phyloP scores from a whole-genome alignment of 2,329 filamentous ascomycete species.

The Alternaria metachromatica region DNA sequence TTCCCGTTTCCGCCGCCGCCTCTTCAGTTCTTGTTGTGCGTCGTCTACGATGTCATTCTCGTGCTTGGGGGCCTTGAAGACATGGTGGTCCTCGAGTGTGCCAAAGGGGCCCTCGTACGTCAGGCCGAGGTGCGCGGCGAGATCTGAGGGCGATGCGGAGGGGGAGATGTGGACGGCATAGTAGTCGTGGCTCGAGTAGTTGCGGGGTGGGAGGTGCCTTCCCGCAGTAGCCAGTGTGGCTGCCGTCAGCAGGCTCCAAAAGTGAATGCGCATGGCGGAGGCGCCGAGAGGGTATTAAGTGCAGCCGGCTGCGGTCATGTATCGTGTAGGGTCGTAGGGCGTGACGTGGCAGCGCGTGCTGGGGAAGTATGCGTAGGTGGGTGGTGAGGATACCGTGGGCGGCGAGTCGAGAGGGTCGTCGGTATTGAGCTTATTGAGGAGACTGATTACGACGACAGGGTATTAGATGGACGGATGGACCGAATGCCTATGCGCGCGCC shows the following conservation, averaged over 20 bases:
- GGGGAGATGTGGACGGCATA: slow-evolving; percentile 86
- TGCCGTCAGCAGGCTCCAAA: slow-evolving; percentile 51
- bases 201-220: slow-evolving; percentile 61
- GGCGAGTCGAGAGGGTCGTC: slow-evolving; percentile 9
- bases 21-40: slow-evolving; percentile 60
- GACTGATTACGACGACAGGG: slow-evolving; percentile 11
- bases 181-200: slow-evolving; percentile 85
- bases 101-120: slow-evolving; percentile 82
- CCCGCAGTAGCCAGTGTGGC: slow-evolving; percentile 40
- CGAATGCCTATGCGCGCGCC: not conserved
- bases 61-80: slow-evolving; percentile 74
- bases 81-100: slow-evolving; percentile 79
- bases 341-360: not conserved
- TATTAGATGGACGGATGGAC: not conserved
- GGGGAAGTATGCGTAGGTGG: not conserved
- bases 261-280: slow-evolving; percentile 49
- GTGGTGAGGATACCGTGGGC: slow-evolving; percentile 16
- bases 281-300: slow-evolving; percentile 14
- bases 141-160: slow-evolving; percentile 67
- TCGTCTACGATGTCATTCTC: slow-evolving; percentile 62
- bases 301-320: slow-evolving; percentile 26
- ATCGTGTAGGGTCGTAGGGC: slow-evolving; percentile 1
- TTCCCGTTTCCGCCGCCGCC: slow-evolving; percentile 68
- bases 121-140: slow-evolving; percentile 77
- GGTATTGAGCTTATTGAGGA: slow-evolving; percentile 23